Evolutionary conservation across 2,329 filamentous ascomycete genomes (phyloP), one percentile per base, ranked within the genome.

Genomic region (Pseudogymnoascus sp.): DNA sequence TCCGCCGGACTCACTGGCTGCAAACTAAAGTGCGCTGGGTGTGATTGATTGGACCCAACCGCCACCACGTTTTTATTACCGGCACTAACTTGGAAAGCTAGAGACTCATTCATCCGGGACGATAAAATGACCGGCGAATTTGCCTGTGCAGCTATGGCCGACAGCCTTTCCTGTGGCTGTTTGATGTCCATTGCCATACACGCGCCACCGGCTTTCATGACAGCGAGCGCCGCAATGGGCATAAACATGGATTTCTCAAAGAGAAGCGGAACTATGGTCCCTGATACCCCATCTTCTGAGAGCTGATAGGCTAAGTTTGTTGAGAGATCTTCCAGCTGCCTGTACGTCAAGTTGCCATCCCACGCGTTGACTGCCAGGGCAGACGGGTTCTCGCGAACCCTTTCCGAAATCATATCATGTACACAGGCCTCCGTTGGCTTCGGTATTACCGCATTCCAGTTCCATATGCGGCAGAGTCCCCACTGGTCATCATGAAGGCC

Each of bases 171-270:
- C 7, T 4, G 33, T 37, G 37, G 59, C 37, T 40, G 24, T 64
- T 10, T 71, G 68, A 42, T 73, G 66, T 73, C 69, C 6, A 74
- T 56, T 5, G 70, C 67, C 44, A 74, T 69, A 35, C 69, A 73
- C 3, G 66, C 69, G 16, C 65, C 69, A 11, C 71, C 71, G 38
- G 69, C 66, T 60, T 70, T 68, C 33, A 72, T 59, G 2, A 73
- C 66, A 56, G 64, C 67, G 19, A 73, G 61, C 69, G 71, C 70
- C 6, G 68, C 67, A 13, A 70, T 62, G 16, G 68, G 60, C 37
- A 67, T 64, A 21, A 63, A 70, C 31, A 42, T 38, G n/a, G 70
- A 71, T 61, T 72, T 72, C 42, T 70, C 68, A 42, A 68, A 67
- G 56, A 67, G 11, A 69, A 59, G 19, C 26, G 65, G 29, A 69